A percentile compares a stretch with the other conserved stretches of the same genome.
These are phyloP conservation scores for Sparassis latifolia DNA, from an alignment of 1,284 basidiomycete genomes.

Conservation along the genomic window DNA sequence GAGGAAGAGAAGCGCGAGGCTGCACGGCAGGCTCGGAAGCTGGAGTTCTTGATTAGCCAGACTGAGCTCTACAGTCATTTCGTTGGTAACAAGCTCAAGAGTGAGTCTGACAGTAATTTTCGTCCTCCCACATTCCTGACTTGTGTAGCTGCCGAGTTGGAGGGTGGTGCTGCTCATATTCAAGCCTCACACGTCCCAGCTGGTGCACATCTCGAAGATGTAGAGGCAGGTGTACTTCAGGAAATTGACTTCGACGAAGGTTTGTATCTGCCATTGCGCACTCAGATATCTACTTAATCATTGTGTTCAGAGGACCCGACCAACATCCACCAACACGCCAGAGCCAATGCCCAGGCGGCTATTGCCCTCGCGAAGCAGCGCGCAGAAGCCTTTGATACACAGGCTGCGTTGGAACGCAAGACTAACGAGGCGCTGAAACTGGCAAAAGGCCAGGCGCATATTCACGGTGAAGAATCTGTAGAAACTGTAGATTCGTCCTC, in stretches of 20 bases:
- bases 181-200: constrained; percentile 36
- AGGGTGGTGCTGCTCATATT: constrained; percentile 54
- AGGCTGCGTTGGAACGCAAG: constrained; percentile 75
- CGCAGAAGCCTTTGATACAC: constrained; percentile 82
- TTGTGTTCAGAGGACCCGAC: constrained; percentile 72
- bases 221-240: constrained; percentile 46
- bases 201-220: constrained; percentile 52
- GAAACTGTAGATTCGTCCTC: constrained; percentile 29
- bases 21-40: constrained; percentile 91
- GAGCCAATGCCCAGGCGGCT: constrained; percentile 87
- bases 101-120: constrained; percentile 37
- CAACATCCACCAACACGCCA: constrained; percentile 86
- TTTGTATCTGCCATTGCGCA: constrained; percentile 27
- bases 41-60: constrained; percentile 99
- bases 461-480: constrained; percentile 43
- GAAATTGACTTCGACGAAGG: constrained; percentile 96
- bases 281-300: not conserved
- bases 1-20: constrained; percentile 98
- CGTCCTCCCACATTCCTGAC: constrained; percentile 8
- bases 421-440: constrained; percentile 70
- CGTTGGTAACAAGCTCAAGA: constrained; percentile 97
- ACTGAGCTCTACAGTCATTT: constrained; percentile 99
- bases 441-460: constrained; percentile 59
- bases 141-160: constrained; percentile 75
- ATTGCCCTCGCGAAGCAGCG: constrained; percentile 77